Evolutionary conservation across 768 basidiomycete genomes (phyloP).

Genomic region (Pleurotus pulmonarius): DNA sequence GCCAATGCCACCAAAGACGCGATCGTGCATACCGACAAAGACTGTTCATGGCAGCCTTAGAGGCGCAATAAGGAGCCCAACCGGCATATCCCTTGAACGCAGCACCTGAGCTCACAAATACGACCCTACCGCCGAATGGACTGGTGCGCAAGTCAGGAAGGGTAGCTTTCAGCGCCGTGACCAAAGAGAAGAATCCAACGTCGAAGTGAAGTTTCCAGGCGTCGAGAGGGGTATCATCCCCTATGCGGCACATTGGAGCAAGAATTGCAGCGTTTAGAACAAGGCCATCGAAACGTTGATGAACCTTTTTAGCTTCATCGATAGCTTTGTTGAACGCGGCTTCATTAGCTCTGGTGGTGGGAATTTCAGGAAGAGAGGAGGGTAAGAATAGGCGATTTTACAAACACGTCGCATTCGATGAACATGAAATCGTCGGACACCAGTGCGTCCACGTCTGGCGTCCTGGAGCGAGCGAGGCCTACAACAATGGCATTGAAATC

Average conservation of each 20-base stretch:
- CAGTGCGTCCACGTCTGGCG: slow-evolving; percentile 61
- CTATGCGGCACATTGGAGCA: slow-evolving; percentile 63
- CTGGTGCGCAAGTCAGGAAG: slow-evolving; percentile 69
- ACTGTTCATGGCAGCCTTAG: slow-evolving; percentile 89
- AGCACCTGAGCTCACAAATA: slow-evolving; percentile 86
- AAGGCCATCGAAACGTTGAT: slow-evolving; percentile 68
- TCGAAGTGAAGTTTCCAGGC: slow-evolving; percentile 76
- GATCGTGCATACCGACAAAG: slow-evolving; percentile 55
- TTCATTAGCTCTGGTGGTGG: slow-evolving; percentile 52
- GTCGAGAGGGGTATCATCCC: slow-evolving; percentile 36
- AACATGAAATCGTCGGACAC: slow-evolving; percentile 43
- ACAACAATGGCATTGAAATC: slow-evolving; percentile 67
- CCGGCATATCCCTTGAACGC: slow-evolving; percentile 61
- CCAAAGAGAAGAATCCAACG: slow-evolving; percentile 83
- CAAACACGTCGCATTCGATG: slow-evolving; percentile 76
- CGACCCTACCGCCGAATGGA: slow-evolving; percentile 54
- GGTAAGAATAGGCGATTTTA: slow-evolving; percentile 16
- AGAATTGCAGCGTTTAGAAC: slow-evolving; percentile 83
- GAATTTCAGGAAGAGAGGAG: slow-evolving; percentile 9
- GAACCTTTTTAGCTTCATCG: slow-evolving; percentile 43
- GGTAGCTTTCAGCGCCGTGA: slow-evolving; percentile 62
- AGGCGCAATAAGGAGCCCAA: slow-evolving; percentile 82
- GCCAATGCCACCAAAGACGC: slow-evolving; percentile 1
- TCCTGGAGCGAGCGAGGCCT: slow-evolving; percentile 67
- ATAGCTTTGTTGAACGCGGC: slow-evolving; percentile 55